Percentiles rank a stretch among this genome's conserved stretches.
Evolutionary conservation across 176 grass and related monocot species (phyloP).

Genomic region (Raddia distichophylla): DNA sequence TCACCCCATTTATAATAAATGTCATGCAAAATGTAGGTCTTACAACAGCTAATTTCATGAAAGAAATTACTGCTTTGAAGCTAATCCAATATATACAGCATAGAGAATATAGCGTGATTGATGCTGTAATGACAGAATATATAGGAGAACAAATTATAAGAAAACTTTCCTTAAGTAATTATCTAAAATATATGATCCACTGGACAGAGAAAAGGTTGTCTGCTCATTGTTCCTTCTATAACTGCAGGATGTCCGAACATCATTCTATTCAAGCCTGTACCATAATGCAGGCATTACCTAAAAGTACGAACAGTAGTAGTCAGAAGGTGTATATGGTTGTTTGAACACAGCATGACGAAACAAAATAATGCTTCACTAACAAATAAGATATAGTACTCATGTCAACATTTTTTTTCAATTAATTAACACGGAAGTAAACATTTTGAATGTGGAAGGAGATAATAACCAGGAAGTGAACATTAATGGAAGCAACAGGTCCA

Average conservation of each 20-base stretch:
- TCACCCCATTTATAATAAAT: no score
- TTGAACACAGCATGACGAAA: background rate
- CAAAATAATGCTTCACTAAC: no score
- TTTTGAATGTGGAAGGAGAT: no score
- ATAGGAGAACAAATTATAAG: background rate
- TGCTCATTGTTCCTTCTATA: conserved; percentile 86
- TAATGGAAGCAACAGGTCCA: no score
- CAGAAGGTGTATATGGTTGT: conserved; percentile 28
- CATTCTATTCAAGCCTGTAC: conserved; percentile 95
- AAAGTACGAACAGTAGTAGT: conserved; percentile 46
- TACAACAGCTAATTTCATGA: background rate
- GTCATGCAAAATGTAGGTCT: background rate
- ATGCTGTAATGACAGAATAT: conserved; percentile 1
- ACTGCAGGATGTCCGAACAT: conserved; percentile 97
- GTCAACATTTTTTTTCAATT: no score
- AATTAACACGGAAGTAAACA: no score
- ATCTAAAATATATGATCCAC: conserved; percentile 95
- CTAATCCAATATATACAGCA: conserved; percentile 22
- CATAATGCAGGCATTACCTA: conserved; percentile 99
- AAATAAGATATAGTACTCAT: no score
- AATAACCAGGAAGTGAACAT: no score
- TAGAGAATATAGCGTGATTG: background rate
- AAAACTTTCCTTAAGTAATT: conserved; percentile 19
- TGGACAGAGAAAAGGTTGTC: conserved; percentile 46
- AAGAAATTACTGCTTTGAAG: background rate